Evolutionary conservation across 2,329 filamentous ascomycete species (phyloP).

Genomic region (Phialocephala subalpina): DNA sequence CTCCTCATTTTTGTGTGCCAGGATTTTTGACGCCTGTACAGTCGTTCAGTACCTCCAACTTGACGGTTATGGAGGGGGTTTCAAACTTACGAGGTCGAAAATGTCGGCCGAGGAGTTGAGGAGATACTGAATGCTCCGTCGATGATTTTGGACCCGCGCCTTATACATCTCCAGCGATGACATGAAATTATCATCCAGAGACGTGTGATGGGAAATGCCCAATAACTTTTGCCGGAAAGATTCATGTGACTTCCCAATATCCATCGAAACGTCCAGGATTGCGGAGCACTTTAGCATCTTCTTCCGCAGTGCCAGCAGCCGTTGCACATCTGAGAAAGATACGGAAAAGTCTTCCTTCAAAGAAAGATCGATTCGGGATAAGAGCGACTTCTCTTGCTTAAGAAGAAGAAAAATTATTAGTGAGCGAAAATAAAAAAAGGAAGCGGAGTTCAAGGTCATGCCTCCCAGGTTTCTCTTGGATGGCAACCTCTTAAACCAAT

Average conservation of each 20-base stretch:
- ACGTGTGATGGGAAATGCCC: background rate
- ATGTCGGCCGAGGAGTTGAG: constrained; percentile 1
- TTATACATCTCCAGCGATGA: constrained; percentile 6
- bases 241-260: constrained; percentile 4
- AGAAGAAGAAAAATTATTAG: background rate
- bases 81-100: constrained; percentile 7
- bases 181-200: background rate
- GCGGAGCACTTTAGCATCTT: constrained; percentile 2
- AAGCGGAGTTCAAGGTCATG: background rate
- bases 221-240: background rate
- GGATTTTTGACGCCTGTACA: constrained; percentile 4
- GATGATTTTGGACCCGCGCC: constrained; percentile 2
- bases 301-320: constrained; percentile 7
- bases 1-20: constrained; percentile 5
- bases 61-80: background rate
- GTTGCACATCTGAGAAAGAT: constrained; percentile 8
- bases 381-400: constrained; percentile 4
- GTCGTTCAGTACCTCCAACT: background rate
- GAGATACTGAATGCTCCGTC: constrained; percentile 6
- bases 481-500: background rate
- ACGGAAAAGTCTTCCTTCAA: constrained; percentile 8
- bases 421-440: background rate
- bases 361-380: constrained; percentile 7
- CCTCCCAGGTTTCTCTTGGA: background rate
- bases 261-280: constrained; percentile 6